Evolutionary conservation across 2,329 filamentous ascomycete genomes (phyloP), one percentile per base, ranked within the genome.

Genomic region (Rutstroemia sp.): DNA sequence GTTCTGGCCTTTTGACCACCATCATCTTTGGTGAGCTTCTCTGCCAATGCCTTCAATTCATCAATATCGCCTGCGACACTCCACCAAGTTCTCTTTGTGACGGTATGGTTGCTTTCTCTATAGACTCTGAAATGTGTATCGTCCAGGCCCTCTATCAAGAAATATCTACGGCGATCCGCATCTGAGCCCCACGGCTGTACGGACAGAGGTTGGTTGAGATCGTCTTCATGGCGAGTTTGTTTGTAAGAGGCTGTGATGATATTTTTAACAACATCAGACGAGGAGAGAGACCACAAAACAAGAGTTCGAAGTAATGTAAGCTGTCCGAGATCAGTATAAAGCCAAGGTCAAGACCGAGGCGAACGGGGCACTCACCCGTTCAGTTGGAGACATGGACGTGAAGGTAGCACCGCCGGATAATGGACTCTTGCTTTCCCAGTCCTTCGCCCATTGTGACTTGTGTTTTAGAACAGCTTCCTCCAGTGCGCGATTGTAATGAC

Each of bases 51-150:
- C 64, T 82, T 86, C 60, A 96, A 76, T 69, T 97, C 92, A 5
- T 95, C 90, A 49, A 99, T 96, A 49, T 79, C 86, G 6, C 92
- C 90, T 16, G 94, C 94, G 44, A 97, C 85, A 67, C 87, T 96
- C 81, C 89, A 90, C 94, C 94, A 99, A 23, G 89, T 90, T 60
- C 83, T 74, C 60, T 86, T 86, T 47, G 87, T 81, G 34, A 86
- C 80, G 5, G 84, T 84, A 12, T 89, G 87, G 67, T 95, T 95
- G 72, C 89, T 92, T 73, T 99, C 94, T 53, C 94, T 82, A 71
- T 99, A 99, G 46, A 99, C 82, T 60, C 94, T 83, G 72, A 99
- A 99, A 60, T 88, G 82, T 3, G 92, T 97, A 71, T 99, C 92
- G 65, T 97, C 92, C 63, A 89, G 82, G 25, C 94, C 94, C 73